phyloP scores from a whole-genome alignment of 116 monocot genomes.

The Cymodocea nodosa region DNA sequence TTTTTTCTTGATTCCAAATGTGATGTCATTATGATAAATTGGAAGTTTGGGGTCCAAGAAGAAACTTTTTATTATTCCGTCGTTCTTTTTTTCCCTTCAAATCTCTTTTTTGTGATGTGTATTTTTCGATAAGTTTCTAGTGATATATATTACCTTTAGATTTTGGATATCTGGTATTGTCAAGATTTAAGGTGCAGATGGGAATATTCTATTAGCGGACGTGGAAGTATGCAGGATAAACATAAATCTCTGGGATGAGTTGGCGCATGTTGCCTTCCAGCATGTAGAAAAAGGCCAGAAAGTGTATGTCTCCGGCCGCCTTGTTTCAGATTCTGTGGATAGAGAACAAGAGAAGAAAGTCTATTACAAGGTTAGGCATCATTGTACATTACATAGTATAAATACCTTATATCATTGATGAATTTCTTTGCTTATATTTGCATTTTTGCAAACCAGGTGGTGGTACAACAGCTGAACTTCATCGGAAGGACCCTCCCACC shows the following conservation, averaged over 20 bases:
- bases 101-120: too few relatives aligned
- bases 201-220: background rate
- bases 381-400: background rate
- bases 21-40: background rate
- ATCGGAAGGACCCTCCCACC: conserved; percentile 41
- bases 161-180: background rate
- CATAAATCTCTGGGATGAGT: conserved; percentile 79
- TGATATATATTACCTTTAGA: too few relatives aligned
- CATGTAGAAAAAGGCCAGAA: conserved; percentile 73
- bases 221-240: conserved; percentile 44
- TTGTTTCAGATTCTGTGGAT: conserved; percentile 58
- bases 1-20: background rate
- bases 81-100: too few relatives aligned
- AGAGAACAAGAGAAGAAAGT: conserved; percentile 45
- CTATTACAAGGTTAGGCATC: conserved; percentile 62
- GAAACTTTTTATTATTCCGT: too few relatives aligned
- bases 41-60: background rate
- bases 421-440: background rate
- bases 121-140: too few relatives aligned
- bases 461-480: conserved; percentile 76
- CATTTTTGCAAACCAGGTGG: conserved; percentile 32
- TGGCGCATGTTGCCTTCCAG: conserved; percentile 71
- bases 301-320: conserved; percentile 62
- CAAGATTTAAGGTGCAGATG: background rate
- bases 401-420: background rate